Percentiles rank a stretch among this genome's conserved stretches.
These are phyloP conservation scores for Botrytis byssoidea DNA, from an alignment of 2,329 filamentous ascomycete species.

Conservation along the genomic window DNA sequence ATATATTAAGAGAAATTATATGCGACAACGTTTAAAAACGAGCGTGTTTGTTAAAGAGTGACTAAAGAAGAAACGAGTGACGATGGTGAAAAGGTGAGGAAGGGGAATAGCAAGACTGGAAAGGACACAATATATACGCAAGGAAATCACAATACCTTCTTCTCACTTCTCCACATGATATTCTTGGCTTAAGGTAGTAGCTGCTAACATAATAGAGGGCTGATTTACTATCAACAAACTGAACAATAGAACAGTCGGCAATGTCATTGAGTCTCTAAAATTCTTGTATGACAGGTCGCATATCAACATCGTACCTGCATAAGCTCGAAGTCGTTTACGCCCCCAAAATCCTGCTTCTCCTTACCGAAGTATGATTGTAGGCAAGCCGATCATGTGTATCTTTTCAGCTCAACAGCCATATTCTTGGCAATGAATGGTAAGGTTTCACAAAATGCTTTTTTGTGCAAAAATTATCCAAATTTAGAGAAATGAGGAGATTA, in stretches of 20 bases:
- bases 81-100: background rate
- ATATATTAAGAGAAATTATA: background rate
- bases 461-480: background rate
- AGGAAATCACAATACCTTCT: background rate
- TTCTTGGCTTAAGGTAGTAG: background rate
- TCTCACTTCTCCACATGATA: background rate
- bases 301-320: slow-evolving; percentile 20
- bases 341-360: slow-evolving; percentile 3
- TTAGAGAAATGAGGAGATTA: slow-evolving; percentile 17
- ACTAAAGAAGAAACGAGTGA: slow-evolving; percentile 16
- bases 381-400: slow-evolving; percentile 2
- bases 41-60: slow-evolving; percentile 13
- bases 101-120: background rate
- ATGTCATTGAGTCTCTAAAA: background rate
- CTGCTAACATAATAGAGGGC: background rate
- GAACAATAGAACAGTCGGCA: background rate
- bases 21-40: background rate
- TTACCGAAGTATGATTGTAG: background rate
- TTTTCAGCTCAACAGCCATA: slow-evolving; percentile 20
- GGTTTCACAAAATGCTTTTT: slow-evolving; percentile 5
- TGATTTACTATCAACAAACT: background rate
- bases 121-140: slow-evolving; percentile 9
- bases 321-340: slow-evolving; percentile 6
- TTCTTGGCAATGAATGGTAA: slow-evolving; percentile 15
- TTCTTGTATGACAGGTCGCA: slow-evolving; percentile 5